Percentiles rank a stretch among this genome's conserved stretches.
Evolutionary conservation across 345 rosid genomes (phyloP).

Genomic region (Gossypioides kirkii): DNA sequence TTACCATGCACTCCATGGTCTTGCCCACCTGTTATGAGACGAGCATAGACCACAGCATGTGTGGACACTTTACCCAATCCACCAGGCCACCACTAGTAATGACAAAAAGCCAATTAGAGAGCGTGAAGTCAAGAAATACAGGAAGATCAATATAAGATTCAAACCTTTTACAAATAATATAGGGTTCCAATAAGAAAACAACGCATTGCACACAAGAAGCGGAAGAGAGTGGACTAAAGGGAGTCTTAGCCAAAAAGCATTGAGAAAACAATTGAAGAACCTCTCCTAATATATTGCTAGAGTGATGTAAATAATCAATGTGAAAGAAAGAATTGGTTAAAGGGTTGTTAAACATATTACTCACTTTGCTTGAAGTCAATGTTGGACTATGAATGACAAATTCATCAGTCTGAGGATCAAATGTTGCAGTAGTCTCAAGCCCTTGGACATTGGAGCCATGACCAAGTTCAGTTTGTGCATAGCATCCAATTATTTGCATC

Average conservation of each 20-base stretch:
- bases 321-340: background rate
- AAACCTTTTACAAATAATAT: background rate
- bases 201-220: background rate
- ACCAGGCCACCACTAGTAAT: constrained; percentile 98
- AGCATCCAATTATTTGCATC: constrained; percentile 98
- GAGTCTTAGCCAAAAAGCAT: background rate
- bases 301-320: background rate
- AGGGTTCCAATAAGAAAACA: background rate
- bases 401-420: constrained; percentile 89
- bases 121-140: background rate
- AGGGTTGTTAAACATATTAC: constrained; percentile 17
- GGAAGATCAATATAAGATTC: constrained; percentile 3
- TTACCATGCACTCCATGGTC: constrained; percentile 92
- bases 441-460: constrained; percentile 99
- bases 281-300: background rate
- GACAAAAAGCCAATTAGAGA: constrained; percentile 5
- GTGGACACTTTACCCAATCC: constrained; percentile 90
- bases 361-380: constrained; percentile 85
- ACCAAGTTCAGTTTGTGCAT: constrained; percentile 99
- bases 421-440: constrained; percentile 96
- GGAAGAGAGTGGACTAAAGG: background rate
- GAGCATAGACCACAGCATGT: constrained; percentile 92
- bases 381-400: constrained; percentile 88
- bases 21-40: constrained; percentile 66
- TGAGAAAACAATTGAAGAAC: background rate